phyloP scores from a whole-genome alignment of 768 basidiomycete species.

The Lanmaoa pseudosensibilis region DNA sequence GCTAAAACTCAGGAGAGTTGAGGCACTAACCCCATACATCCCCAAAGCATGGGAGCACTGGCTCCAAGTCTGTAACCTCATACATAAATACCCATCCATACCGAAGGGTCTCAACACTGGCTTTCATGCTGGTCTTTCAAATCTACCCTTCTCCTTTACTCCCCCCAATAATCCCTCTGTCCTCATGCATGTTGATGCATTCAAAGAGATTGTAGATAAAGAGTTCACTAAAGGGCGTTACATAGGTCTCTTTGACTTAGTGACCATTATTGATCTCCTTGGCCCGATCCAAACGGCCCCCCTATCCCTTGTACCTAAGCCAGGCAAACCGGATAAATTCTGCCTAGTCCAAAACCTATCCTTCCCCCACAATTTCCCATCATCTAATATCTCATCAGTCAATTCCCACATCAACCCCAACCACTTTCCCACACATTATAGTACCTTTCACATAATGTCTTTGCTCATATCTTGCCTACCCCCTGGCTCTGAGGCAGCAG shows the following conservation, averaged over 20 bases:
- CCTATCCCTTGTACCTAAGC: neutral
- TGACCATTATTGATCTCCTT: rapidly evolving
- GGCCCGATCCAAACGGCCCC: neutral
- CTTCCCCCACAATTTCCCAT: neutral
- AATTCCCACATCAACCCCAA: rapidly evolving
- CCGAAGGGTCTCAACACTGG: neutral
- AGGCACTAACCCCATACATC: neutral
- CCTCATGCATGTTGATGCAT: rapidly evolving
- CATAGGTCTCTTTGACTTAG: neutral
- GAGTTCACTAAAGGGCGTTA: neutral
- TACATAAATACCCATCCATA: neutral
- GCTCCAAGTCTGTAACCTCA: neutral
- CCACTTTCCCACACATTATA: neutral
- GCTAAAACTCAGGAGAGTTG: neutral
- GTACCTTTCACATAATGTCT: neutral
- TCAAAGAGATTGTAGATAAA: neutral
- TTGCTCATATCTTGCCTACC: neutral
- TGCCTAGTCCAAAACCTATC: neutral
- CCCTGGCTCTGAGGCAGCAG: neutral
- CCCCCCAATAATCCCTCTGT: neutral
- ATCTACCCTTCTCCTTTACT: neutral
- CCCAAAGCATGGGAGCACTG: neutral
- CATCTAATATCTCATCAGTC: no score
- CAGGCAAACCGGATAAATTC: neutral
- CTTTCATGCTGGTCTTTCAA: neutral